A percentile compares a stretch with the other conserved stretches of the same genome.
Evolutionary conservation across 768 basidiomycete genomes (phyloP).

Genomic region (Boletus subcaerulescens): DNA sequence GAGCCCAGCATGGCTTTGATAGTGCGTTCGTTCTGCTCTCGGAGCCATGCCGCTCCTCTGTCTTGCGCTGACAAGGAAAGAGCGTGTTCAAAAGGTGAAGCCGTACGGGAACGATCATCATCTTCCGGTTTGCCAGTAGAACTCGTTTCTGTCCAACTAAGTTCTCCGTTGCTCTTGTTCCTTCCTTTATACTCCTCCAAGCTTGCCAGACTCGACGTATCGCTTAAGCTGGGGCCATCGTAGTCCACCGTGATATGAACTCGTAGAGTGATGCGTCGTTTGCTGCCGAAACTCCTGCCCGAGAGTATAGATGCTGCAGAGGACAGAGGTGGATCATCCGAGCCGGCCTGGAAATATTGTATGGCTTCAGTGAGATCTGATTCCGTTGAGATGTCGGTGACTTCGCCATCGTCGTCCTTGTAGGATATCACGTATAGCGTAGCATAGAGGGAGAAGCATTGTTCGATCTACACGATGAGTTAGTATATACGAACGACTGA

Average conservation of each 20-base stretch:
- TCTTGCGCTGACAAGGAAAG: slow-evolving; percentile 50
- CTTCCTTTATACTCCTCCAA: slow-evolving; percentile 65
- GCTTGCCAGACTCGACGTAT: slow-evolving; percentile 79
- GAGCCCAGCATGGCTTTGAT: slow-evolving; percentile 59
- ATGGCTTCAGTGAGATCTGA: slow-evolving; percentile 83
- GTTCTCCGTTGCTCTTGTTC: slow-evolving; percentile 52
- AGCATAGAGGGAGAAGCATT: slow-evolving; percentile 73
- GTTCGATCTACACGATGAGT: slow-evolving; percentile 60
- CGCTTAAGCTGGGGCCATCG: slow-evolving; percentile 88
- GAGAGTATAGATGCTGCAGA: slow-evolving; percentile 75
- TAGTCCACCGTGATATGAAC: slow-evolving; percentile 83
- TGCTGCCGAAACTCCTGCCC: slow-evolving; percentile 55
- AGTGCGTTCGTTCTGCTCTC: slow-evolving; percentile 72
- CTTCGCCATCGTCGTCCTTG: slow-evolving; percentile 86
- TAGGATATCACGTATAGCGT: slow-evolving; percentile 74
- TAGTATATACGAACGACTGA: background rate
- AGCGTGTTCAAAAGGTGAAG: slow-evolving; percentile 39
- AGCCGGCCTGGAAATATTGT: slow-evolving; percentile 75
- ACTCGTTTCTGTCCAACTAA: slow-evolving; percentile 45
- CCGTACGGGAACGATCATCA: slow-evolving; percentile 44
- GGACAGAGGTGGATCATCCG: slow-evolving; percentile 67
- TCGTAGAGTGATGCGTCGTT: slow-evolving; percentile 75
- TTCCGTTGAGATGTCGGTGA: slow-evolving; percentile 65
- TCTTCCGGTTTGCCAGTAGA: slow-evolving; percentile 54
- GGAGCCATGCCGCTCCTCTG: slow-evolving; percentile 77